Evolutionary conservation across 139 green algal genomes (phyloP).

Genomic region (Pycnococcus provasolii): DNA sequence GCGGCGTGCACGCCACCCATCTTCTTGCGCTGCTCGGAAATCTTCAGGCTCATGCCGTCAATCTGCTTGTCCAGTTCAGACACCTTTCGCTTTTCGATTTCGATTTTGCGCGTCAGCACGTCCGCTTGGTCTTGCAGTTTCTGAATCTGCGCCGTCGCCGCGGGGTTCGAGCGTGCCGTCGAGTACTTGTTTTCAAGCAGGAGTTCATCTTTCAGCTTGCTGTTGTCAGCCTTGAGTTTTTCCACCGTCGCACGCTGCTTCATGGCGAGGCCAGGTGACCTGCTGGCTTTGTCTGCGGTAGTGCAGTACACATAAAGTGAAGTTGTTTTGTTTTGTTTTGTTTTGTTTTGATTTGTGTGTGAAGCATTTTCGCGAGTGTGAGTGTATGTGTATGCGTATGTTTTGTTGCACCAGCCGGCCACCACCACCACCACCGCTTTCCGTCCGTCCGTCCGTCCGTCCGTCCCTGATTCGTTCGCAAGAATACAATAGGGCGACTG

Average conservation of each 20-base stretch:
- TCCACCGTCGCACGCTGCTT: slow-evolving; percentile 32
- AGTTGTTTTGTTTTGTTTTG: too few species aligned
- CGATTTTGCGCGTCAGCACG: slow-evolving; percentile 21
- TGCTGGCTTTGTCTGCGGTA: too few species aligned
- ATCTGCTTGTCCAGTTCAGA: slow-evolving; percentile 29
- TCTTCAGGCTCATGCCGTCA: slow-evolving; percentile 10
- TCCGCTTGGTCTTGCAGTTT: slow-evolving; percentile 18
- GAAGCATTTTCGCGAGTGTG: too few species aligned
- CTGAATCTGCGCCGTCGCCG: slow-evolving; percentile 1
- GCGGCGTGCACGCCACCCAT: slow-evolving; percentile 68
- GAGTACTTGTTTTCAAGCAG: slow-evolving; percentile 80
- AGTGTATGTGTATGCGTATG: too few species aligned
- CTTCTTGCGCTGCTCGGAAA: slow-evolving; percentile 37
- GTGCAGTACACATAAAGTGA: too few species aligned
- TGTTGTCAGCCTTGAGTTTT: slow-evolving; percentile 65
- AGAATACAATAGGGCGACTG: too few species aligned
- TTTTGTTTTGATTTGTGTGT: too few species aligned
- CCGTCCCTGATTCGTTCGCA: too few species aligned
- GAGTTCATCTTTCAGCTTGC: slow-evolving; percentile 76
- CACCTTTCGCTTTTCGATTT: slow-evolving; percentile 28
- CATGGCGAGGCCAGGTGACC: too few species aligned
- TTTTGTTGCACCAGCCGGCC: too few species aligned
- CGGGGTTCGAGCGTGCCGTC: not conserved
- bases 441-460: too few species aligned
- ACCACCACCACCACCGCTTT: too few species aligned